Conservation (phyloP, 352 stramenopile genomes). For the Albugo candida region DNA sequence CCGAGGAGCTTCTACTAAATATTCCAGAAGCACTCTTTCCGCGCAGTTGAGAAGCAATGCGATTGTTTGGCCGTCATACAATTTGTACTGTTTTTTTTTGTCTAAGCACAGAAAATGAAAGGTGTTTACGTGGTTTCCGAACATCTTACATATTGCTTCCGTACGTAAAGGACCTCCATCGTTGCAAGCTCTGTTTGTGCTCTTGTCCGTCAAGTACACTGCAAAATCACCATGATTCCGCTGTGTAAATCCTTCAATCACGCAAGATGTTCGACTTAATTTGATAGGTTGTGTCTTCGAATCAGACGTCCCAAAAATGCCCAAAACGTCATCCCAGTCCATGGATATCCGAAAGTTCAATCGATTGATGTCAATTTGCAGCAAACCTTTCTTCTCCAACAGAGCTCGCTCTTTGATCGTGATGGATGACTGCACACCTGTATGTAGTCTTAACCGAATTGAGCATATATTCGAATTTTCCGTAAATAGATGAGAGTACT, state of each 20-base stretch:
- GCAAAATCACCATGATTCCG: conserved; percentile 16
- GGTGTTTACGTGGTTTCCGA: background rate
- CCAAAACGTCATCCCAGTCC: conserved; percentile 24
- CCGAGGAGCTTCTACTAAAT: conserved; percentile 56
- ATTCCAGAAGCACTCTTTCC: conserved; percentile 39
- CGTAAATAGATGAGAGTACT: conserved; percentile 47
- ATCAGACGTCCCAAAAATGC: conserved; percentile 17
- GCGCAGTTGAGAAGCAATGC: conserved; percentile 41
- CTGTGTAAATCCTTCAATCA: conserved; percentile 32
- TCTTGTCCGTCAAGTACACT: conserved; percentile 50
- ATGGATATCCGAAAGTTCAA: conserved; percentile 22
- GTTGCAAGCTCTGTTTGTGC: conserved; percentile 46
- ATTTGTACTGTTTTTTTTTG: conserved; percentile 24
- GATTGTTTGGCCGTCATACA: conserved; percentile 45
- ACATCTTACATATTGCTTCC: too few relatives aligned
- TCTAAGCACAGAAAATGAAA: conserved; percentile 6
- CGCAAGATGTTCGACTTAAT: conserved; percentile 35
- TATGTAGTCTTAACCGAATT: conserved; percentile 41
- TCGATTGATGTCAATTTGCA: conserved; percentile 41
- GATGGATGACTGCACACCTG: conserved; percentile 32
- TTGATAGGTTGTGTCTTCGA: conserved; percentile 27
- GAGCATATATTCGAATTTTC: conserved; percentile 34
- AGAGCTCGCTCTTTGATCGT: conserved; percentile 32
- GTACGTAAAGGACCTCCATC: conserved; percentile 18
- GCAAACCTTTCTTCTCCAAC: conserved; percentile 25